These are phyloP conservation scores for Solanum chmielewskii DNA, from an alignment of 257 asterid genomes.

Conservation along the genomic window DNA sequence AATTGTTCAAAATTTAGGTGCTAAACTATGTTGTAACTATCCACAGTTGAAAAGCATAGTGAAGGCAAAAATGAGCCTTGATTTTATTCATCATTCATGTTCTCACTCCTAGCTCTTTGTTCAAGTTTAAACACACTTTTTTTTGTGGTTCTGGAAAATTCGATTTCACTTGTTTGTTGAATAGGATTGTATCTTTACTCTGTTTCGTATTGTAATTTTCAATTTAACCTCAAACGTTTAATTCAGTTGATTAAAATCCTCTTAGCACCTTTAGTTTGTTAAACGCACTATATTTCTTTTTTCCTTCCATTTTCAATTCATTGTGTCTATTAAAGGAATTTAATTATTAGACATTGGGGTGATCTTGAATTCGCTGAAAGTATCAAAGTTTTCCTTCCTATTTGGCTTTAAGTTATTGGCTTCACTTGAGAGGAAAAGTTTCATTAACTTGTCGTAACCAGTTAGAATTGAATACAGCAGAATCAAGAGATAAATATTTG, in stretches of 20 bases:
- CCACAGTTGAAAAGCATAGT: background rate
- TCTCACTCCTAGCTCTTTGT: background rate
- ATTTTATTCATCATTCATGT: background rate
- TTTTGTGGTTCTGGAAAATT: background rate
- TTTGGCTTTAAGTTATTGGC: background rate
- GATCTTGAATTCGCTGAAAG: background rate
- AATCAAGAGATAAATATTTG: background rate
- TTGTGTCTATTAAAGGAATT: background rate
- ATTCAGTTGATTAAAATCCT: background rate
- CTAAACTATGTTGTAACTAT: background rate
- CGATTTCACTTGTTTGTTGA: background rate
- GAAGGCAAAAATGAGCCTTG: background rate
- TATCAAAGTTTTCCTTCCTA: background rate
- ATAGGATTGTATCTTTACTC: background rate
- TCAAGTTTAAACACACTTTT: background rate
- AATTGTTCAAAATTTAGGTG: background rate
- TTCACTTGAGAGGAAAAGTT: background rate
- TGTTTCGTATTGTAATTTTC: background rate
- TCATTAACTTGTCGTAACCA: background rate
- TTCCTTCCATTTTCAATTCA: background rate
- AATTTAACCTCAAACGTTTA: background rate
- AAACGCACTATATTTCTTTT: background rate
- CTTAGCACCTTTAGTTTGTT: background rate
- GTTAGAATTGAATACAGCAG: background rate
- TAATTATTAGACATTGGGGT: background rate